Conservation (phyloP, 495 filamentous ascomycete species). For the Annulohypoxylon bovei region DNA sequence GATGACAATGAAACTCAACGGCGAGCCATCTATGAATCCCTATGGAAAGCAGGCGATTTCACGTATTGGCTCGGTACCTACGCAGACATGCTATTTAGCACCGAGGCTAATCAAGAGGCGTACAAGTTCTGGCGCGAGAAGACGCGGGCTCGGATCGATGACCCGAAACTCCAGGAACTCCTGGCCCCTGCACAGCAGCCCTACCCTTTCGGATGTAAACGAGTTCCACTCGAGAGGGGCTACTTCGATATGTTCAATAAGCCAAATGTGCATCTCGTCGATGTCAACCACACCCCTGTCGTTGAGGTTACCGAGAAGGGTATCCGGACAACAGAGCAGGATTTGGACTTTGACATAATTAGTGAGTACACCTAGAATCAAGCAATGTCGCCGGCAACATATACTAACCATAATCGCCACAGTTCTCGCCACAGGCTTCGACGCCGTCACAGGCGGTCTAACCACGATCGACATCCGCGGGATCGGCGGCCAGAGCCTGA, state of each 20-base stretch:
- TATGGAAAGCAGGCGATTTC: slow-evolving; percentile 63
- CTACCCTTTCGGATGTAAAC: slow-evolving; percentile 65
- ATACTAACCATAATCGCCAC: slow-evolving; percentile 2
- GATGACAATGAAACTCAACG: slow-evolving; percentile 59
- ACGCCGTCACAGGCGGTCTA: slow-evolving; percentile 61
- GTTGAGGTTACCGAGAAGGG: slow-evolving; percentile 56
- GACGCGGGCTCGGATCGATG: slow-evolving; percentile 59
- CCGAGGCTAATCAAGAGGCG: slow-evolving; percentile 56
- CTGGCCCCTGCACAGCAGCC: slow-evolving; percentile 64
- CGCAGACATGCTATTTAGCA: slow-evolving; percentile 57
- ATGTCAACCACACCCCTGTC: slow-evolving; percentile 61
- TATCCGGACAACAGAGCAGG: slow-evolving; percentile 50
- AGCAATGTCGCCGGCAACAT: slow-evolving; percentile 9
- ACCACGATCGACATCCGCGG: slow-evolving; percentile 57
- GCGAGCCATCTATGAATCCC: slow-evolving; percentile 55
- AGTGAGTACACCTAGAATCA: slow-evolving; percentile 61
- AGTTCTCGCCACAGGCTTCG: slow-evolving; percentile 64
- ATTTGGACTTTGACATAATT: slow-evolving; percentile 59
- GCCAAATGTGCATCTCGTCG: slow-evolving; percentile 63
- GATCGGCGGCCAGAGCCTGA: slow-evolving; percentile 50
- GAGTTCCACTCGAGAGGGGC: slow-evolving; percentile 62
- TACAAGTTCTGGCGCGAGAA: slow-evolving; percentile 70
- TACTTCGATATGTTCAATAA: slow-evolving; percentile 70
- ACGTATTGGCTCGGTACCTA: slow-evolving; percentile 61
- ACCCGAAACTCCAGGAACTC: slow-evolving; percentile 59